These are phyloP conservation scores for Globisporangium uncinulatum DNA, from an alignment of 352 stramenopile genomes.

Conservation along the genomic window DNA sequence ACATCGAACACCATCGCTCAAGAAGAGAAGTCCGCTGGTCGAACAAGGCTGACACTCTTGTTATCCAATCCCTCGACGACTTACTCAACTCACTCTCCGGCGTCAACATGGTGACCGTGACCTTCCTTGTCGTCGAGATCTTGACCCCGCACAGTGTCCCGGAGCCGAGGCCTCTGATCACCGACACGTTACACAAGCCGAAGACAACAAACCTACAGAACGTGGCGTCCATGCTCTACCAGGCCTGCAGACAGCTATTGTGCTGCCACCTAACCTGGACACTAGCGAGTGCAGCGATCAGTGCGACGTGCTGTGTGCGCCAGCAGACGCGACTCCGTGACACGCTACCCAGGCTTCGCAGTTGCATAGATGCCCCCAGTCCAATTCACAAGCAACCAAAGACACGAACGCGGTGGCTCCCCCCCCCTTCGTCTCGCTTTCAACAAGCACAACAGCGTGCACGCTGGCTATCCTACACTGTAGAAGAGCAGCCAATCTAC, in stretches of 20 bases:
- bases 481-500: not conserved
- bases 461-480: not conserved
- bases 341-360: constrained; percentile 8
- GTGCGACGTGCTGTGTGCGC: not conserved
- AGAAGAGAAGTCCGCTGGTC: not conserved
- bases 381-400: not conserved
- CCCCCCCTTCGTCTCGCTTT: not conserved
- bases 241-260: constrained; percentile 31
- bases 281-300: constrained; percentile 4
- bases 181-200: constrained; percentile 17
- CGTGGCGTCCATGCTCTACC: constrained; percentile 50
- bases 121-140: constrained; percentile 57
- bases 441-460: not conserved
- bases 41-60: not conserved
- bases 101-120: constrained; percentile 53
- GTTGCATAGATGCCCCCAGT: constrained; percentile 4
- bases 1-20: not conserved
- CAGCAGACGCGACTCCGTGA: constrained; percentile 6
- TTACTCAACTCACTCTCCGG: constrained; percentile 12
- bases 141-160: constrained; percentile 56
- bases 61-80: not conserved
- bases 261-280: constrained; percentile 34
- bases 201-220: constrained; percentile 32
- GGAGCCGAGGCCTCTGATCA: constrained; percentile 36
- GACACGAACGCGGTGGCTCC: too few species aligned